Conservation (phyloP, 148 eudicot genomes). For the Vaccinium myrtillus region DNA sequence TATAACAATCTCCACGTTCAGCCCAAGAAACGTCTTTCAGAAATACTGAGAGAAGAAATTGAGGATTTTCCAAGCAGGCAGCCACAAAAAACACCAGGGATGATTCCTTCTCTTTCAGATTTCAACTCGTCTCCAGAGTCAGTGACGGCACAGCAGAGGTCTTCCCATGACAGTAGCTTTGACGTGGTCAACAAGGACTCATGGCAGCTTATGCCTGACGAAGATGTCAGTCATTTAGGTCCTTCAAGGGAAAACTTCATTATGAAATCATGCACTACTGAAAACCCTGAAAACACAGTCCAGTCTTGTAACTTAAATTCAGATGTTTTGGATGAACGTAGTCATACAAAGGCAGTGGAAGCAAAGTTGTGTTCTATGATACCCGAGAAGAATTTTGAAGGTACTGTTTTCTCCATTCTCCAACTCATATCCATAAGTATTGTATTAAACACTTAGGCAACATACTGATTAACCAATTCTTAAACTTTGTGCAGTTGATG, state of each 20-base stretch:
- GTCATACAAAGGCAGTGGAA: slow-evolving; percentile 20
- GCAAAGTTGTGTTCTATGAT: slow-evolving; percentile 14
- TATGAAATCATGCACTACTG: slow-evolving; percentile 20
- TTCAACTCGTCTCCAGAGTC: slow-evolving; percentile 50
- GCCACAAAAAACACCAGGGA: slow-evolving; percentile 64
- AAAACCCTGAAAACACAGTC: slow-evolving; percentile 28
- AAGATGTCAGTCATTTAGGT: slow-evolving; percentile 15
- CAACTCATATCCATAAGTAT: background rate
- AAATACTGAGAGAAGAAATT: slow-evolving; percentile 62
- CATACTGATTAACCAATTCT: background rate
- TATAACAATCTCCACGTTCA: slow-evolving; percentile 58
- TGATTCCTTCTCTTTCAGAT: slow-evolving; percentile 65
- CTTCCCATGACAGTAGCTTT: slow-evolving; percentile 27
- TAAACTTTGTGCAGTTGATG: slow-evolving; percentile 31
- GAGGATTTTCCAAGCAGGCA: slow-evolving; percentile 36
- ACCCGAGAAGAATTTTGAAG: slow-evolving; percentile 27
- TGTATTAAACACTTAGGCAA: background rate
- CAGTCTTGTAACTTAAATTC: slow-evolving; percentile 22
- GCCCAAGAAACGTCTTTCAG: slow-evolving; percentile 85
- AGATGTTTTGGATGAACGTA: slow-evolving; percentile 24
- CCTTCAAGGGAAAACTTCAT: slow-evolving; percentile 31
- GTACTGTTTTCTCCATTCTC: slow-evolving; percentile 25
- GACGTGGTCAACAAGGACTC: slow-evolving; percentile 26
- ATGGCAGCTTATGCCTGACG: slow-evolving; percentile 21
- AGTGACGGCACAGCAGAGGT: slow-evolving; percentile 27